Evolutionary conservation across 2,329 filamentous ascomycete genomes (phyloP).

Genomic region (Microthyrium microscopicum): DNA sequence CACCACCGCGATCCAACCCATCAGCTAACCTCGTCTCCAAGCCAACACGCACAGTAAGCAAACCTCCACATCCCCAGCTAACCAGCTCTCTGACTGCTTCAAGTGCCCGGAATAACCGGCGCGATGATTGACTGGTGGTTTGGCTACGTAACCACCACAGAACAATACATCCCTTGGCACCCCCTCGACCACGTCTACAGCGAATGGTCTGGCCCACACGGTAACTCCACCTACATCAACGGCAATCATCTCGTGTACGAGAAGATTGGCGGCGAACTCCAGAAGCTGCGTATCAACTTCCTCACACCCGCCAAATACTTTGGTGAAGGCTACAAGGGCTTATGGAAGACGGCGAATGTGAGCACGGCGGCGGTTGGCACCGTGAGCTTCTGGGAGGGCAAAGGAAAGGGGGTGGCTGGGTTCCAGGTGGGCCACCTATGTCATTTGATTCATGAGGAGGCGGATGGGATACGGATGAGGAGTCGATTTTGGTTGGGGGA

Average conservation of each 20-base stretch:
- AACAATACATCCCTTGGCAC: constrained; percentile 7
- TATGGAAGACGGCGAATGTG: not conserved
- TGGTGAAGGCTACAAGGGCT: constrained; percentile 2
- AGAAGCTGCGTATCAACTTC: constrained; percentile 7
- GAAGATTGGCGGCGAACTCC: constrained; percentile 8
- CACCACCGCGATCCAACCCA: too few species aligned
- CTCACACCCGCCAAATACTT: constrained; percentile 6
- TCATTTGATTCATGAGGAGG: constrained; percentile 10
- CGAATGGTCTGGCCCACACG: constrained; percentile 3
- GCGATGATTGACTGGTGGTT: constrained; percentile 11
- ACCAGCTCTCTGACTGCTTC: too few species aligned
- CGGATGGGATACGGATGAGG: constrained; percentile 8
- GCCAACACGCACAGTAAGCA: too few species aligned
- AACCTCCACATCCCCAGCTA: too few species aligned
- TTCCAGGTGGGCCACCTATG: constrained; percentile 8
- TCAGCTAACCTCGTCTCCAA: too few species aligned
- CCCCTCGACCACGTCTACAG: constrained; percentile 7
- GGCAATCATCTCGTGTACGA: constrained; percentile 8
- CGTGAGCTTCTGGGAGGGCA: constrained; percentile 8
- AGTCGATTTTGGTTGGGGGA: constrained; percentile 10
- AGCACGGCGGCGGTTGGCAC: constrained; percentile 22
- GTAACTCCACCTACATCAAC: constrained; percentile 4
- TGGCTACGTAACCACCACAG: constrained; percentile 8
- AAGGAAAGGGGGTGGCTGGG: not conserved
- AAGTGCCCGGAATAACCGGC: constrained; percentile 8